phyloP scores from a whole-genome alignment of 208 protist genomes.

The Trypanosomatidae sp. region DNA sequence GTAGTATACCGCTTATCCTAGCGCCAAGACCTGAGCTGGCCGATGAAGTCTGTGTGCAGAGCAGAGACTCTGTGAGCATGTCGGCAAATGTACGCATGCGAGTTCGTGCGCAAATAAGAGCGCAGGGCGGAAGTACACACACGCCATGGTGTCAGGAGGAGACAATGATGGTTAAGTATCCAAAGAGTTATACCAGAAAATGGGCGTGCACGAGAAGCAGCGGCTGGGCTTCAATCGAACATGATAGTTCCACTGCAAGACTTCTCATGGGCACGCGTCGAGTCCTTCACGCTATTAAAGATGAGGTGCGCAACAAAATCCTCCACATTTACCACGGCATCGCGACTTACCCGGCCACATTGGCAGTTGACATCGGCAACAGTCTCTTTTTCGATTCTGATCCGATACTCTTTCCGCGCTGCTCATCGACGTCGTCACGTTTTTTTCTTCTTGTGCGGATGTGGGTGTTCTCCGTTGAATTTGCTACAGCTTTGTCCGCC shows the following conservation, averaged over 20 bases:
- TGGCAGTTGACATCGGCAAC: neutral
- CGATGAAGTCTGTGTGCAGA: neutral
- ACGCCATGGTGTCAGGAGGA: neutral
- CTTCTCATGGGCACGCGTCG: neutral
- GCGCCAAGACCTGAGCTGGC: neutral
- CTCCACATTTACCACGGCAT: neutral
- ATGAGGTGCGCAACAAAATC: neutral
- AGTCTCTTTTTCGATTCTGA: too few relatives aligned
- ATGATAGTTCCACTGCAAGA: neutral
- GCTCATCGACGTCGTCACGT: neutral
- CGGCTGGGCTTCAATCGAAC: neutral
- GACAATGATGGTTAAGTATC: neutral
- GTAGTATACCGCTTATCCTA: neutral
- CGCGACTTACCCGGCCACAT: neutral
- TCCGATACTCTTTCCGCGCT: neutral
- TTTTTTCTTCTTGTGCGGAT: neutral
- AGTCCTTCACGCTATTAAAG: neutral
- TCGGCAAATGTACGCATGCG: neutral
- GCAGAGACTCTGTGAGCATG: neutral
- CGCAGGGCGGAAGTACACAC: neutral
- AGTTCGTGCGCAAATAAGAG: neutral
- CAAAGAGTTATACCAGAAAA: neutral
- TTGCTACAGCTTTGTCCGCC: neutral
- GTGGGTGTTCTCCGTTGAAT: neutral
- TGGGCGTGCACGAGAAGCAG: neutral